A percentile compares a stretch with the other conserved stretches of the same genome.
Conservation (phyloP, 768 basidiomycete species). For the Xerocomus potaroensis region DNA sequence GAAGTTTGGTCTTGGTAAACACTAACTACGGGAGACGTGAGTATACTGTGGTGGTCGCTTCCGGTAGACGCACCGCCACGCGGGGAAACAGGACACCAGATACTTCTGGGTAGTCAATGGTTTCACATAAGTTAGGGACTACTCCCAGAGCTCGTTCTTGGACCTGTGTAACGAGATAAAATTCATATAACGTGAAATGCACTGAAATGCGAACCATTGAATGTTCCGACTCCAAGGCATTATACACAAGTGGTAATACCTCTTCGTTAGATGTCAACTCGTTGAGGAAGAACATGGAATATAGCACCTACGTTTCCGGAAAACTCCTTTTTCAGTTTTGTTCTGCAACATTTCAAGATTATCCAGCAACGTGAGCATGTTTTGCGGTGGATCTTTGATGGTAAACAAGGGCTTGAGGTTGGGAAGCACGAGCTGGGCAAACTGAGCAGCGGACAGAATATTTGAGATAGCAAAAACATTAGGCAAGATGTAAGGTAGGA, state of each 20-base stretch:
- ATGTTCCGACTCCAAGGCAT: constrained; percentile 95
- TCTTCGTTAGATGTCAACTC: constrained; percentile 44
- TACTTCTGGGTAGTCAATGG: constrained; percentile 93
- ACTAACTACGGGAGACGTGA: constrained; percentile 57
- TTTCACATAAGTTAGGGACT: constrained; percentile 87
- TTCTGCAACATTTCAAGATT: constrained; percentile 82
- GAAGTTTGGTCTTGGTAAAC: constrained; percentile 86
- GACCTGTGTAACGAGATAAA: constrained; percentile 46
- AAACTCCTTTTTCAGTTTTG: constrained; percentile 83
- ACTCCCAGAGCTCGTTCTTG: constrained; percentile 85
- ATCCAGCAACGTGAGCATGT: constrained; percentile 91
- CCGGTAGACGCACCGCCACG: constrained; percentile 69
- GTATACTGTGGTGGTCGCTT: constrained; percentile 4
- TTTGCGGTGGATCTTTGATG: constrained; percentile 94
- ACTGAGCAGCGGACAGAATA: constrained; percentile 72
- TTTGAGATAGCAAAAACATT: constrained; percentile 90
- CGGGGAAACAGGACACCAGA: constrained; percentile 87
- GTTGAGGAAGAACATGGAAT: neutral
- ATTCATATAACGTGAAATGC: neutral
- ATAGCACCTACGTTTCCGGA: constrained; percentile 74
- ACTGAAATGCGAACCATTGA: constrained; percentile 48
- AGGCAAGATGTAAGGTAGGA: constrained; percentile 92
- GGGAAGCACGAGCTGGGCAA: constrained; percentile 76
- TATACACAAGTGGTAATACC: constrained; percentile 94
- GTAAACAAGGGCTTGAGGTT: constrained; percentile 86